Evolutionary conservation across 2,329 filamentous ascomycete genomes (phyloP), one percentile per base, ranked within the genome.

Genomic region (Pseudogymnoascus sp.): DNA sequence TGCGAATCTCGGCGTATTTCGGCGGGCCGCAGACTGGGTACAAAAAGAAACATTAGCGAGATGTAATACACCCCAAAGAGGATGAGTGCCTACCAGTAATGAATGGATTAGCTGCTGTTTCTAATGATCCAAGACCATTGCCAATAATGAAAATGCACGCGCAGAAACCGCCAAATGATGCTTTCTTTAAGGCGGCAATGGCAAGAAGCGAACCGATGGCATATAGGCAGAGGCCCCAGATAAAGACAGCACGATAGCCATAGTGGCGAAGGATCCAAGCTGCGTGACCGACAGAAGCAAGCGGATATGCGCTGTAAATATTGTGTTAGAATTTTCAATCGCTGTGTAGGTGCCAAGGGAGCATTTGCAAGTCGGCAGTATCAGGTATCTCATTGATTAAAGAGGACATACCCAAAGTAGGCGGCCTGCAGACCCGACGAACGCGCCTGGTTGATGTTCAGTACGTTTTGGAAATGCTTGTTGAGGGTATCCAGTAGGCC

Each of bases 41-140:
- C 25, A 54, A 18, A 4, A 25, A 54, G 8, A 7, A 6, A 47
- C 1, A 9, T 54, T 54, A 54, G 25, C 47, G 5, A 2, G n/a
- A 2, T 11, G 6, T 12, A 54, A 30, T 32, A n/a, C n/a, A 25
- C 16, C 6, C n/a, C 9, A 32, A 18, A 32, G 25, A 18, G 25
- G 9, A 32, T 6, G 32, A 32, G 47, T n/a, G 18, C 47, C n/a
- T 18, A 54, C 81, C 77, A 73, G 62, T 57, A 58, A 63, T 62
- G 60, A 67, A 61, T 9, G 88, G 86, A 71, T 91, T 90, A 7
- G 88, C 88, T 1, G 86, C 86, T 0, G 88, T 90, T 74, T 91
- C 88, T 18, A 91, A 82, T 0, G 88, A 87, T 1, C 84, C 85
- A 0, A 91, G 78, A 3, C 87, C 88, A 62, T 84, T 86, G 30